Base-by-base conservation (phyloP, 2,329 filamentous ascomycete genomes). In the Eurotiales sp. region DNA sequence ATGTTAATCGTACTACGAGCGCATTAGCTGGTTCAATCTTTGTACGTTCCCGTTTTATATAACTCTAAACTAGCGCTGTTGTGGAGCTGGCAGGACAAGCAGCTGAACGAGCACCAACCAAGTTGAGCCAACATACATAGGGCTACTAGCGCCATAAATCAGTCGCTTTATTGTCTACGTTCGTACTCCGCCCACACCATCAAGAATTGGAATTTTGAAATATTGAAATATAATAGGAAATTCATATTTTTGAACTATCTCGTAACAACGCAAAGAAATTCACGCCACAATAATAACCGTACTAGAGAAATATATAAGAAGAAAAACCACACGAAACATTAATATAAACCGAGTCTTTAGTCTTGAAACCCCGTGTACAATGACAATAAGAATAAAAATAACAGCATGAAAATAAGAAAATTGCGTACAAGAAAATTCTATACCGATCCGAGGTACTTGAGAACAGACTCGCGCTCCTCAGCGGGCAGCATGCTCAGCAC, bases 401-500 rank as follows among this genome's bases (percentile, higher is more conserved):
- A 19, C 10, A 25, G n/a, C 8, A 32, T 14, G 25, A 23, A 46
- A 37, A 40, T 25, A 15, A n/a, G n/a, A n/a, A n/a, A n/a, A n/a
- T n/a, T n/a, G n/a, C n/a, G n/a, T n/a, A 50, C n/a, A 42, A 42
- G 40, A 42, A 23, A 40, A 32, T 10, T 39, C 54, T 58, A 62
- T 54, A 59, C 54, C 17, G 66, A 68, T 34, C 56, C 61, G 55
- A 77, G 63, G 55, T 72, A 79, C 69, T 78, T 82, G 51, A 96
- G 77, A 48, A 95, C 80, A 70, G 87, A 83, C 72, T 96, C 90
- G 69, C 90, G 87, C 79, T 99, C 91, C 58, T 83, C 84, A 46
- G 91, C 86, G 15, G 91, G 90, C 76, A 99, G 82, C 69, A 92
- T 90, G 62, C 86, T 84, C 61, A 97, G 74, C 57, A 95, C 82